Base-by-base conservation (phyloP, 768 basidiomycete genomes). In the Lactarius deliciosus region DNA sequence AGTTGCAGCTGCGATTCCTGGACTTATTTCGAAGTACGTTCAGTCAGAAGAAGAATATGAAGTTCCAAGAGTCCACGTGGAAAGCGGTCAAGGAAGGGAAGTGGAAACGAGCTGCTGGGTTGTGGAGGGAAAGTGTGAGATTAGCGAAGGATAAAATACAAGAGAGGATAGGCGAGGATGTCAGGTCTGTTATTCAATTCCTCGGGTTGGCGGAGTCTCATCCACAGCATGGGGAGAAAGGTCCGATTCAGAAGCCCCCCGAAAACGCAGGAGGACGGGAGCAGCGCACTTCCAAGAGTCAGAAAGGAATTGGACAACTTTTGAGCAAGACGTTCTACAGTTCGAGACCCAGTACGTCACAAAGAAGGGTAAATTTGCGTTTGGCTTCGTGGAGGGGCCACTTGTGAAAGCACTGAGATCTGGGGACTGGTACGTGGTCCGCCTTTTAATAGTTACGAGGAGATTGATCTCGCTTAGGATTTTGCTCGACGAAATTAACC, bases 331-430 rank as follows among this genome's bases (percentile, higher is more conserved):
- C 25, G 85, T 96, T 7, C 81, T 85, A 38, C 86, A 88, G 36
- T 99, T 99, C 70, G 92, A 96, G 70, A 80, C 89, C 1, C 92
- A 96, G 72, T 90, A 96, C 75, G 87, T 94, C n/a, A 86, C 86
- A 64, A 90, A 89, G 58, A 89, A 91, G 72, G 88, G 92, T 32
- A 95, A 92, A 74, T 91, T 97, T 73, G 91, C 95, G 0, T 98
- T 98, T 73, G 87, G 88, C 10, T 98, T 98, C 72, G 88, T 98
- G 1, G 97, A 99, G 74, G 97, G 96, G 0, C 96, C 97, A 15
- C 79, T 99, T n/a, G 86, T 97, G 28, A 91, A 89, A 71, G 97
- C 97, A 2, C 76, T 99, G 64, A 84, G 90, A 34, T 83, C 82
- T 56, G 97, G 97, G 6, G 86, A 96, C 74, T 99, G 97, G 97